A percentile compares a stretch with the other conserved stretches of the same genome.
These are phyloP conservation scores for Neonectria ditissima DNA, from an alignment of 2,329 filamentous ascomycete species.

Conservation along the genomic window DNA sequence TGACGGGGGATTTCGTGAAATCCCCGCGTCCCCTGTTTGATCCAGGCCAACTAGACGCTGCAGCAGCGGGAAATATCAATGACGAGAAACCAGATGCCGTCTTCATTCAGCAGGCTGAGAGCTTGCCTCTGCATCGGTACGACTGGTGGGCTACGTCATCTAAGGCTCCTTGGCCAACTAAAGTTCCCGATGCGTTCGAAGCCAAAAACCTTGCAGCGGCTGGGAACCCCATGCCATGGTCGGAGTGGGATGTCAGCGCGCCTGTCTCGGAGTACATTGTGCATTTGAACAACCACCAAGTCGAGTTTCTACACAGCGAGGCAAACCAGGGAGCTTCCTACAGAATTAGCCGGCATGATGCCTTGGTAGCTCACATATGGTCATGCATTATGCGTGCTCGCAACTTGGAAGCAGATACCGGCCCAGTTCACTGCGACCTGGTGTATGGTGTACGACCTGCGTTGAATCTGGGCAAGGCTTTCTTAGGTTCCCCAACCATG, in stretches of 20 bases:
- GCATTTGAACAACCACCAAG: constrained; percentile 34
- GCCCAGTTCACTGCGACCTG: constrained; percentile 38
- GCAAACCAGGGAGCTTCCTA: neutral
- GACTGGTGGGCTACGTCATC: constrained; percentile 40
- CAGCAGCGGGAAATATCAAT: constrained; percentile 37
- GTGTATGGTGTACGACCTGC: constrained; percentile 34
- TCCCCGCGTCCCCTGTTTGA: constrained; percentile 30
- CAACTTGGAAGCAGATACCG: constrained; percentile 2
- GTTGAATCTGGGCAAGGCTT: constrained; percentile 25
- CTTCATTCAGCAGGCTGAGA: constrained; percentile 18
- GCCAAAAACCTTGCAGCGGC: constrained; percentile 1
- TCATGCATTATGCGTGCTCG: constrained; percentile 43
- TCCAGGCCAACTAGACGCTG: constrained; percentile 29
- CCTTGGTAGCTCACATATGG: constrained; percentile 43
- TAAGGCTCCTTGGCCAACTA: constrained; percentile 30
- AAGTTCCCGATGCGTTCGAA: constrained; percentile 22
- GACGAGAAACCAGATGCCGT: constrained; percentile 10
- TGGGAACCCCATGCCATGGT: constrained; percentile 40
- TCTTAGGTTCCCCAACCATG: constrained; percentile 39
- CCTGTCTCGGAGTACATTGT: constrained; percentile 41
- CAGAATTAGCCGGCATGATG: constrained; percentile 40
- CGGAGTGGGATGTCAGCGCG: constrained; percentile 36
- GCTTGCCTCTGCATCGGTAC: constrained; percentile 39
- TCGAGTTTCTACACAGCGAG: constrained; percentile 22
- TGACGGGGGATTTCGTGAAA: too few species aligned